phyloP scores from a whole-genome alignment of 805 yeast genomes.

The Nakazawaea wyomingensis region DNA sequence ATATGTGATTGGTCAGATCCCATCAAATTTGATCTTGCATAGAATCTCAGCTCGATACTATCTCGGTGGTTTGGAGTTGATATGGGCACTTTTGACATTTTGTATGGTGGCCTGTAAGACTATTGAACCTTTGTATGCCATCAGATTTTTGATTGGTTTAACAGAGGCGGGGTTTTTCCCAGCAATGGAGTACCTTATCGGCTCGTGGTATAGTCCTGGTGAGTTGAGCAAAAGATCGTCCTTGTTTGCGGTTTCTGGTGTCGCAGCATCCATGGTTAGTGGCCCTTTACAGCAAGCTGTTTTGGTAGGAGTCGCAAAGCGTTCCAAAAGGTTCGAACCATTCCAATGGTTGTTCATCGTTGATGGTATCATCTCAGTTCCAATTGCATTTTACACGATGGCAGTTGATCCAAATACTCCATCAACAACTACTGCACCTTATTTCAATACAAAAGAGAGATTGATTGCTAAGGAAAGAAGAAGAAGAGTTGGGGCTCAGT shows the following conservation, averaged over 20 bases:
- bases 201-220: constrained; percentile 29
- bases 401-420: constrained; percentile 42
- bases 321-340: constrained; percentile 23
- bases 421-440: constrained; percentile 37
- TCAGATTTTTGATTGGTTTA: constrained; percentile 37
- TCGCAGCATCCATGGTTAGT: constrained; percentile 29
- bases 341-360: constrained; percentile 44
- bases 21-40: constrained; percentile 40
- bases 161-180: constrained; percentile 46
- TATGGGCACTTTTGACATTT: constrained; percentile 39
- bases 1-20: constrained; percentile 46
- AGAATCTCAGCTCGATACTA: constrained; percentile 37
- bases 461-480: constrained; percentile 44
- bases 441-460: constrained; percentile 36
- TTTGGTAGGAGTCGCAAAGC: constrained; percentile 20
- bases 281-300: constrained; percentile 34
- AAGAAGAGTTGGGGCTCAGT: constrained; percentile 35
- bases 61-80: constrained; percentile 36
- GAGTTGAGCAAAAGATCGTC: constrained; percentile 32
- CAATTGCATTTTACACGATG: constrained; percentile 37
- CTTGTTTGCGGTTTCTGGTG: constrained; percentile 29
- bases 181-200: constrained; percentile 39
- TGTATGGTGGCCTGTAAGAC: constrained; percentile 27
- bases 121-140: constrained; percentile 24
- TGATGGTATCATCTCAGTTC: constrained; percentile 33